Conservation (phyloP, 176 grass and related monocot genomes). For the Triticum timopheevii region DNA sequence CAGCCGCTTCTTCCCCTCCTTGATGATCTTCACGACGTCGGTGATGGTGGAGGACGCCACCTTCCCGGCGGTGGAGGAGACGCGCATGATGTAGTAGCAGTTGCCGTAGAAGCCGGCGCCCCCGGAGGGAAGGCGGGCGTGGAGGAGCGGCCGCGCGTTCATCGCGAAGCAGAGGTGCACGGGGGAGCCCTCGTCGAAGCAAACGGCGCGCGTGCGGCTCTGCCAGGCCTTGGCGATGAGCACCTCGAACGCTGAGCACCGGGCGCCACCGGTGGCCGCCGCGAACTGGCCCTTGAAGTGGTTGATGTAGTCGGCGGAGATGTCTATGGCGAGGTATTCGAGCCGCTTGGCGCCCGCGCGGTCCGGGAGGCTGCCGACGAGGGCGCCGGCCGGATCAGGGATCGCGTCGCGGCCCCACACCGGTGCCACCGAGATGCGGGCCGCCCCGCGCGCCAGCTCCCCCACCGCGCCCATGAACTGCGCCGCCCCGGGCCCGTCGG, state of each 20-base stretch:
- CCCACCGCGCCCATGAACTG: conserved; percentile 81
- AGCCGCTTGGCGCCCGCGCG: conserved; percentile 39
- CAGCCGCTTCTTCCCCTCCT: conserved; percentile 73
- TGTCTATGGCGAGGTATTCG: conserved; percentile 77
- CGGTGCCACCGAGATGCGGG: conserved; percentile 19
- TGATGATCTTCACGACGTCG: conserved; percentile 72
- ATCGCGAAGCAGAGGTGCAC: conserved; percentile 82
- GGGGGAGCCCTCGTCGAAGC: conserved; percentile 27
- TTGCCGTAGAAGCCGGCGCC: conserved; percentile 73
- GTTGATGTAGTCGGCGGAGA: conserved; percentile 82
- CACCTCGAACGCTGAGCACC: conserved; percentile 83
- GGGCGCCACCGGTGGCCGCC: conserved; percentile 39
- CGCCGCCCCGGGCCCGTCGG: conserved; percentile 74
- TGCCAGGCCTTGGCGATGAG: conserved; percentile 91
- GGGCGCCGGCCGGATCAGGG: conserved; percentile 42
- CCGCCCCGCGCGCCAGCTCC: conserved; percentile 62
- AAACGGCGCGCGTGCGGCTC: conserved; percentile 58
- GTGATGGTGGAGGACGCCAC: conserved; percentile 40
- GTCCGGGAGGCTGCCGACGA: conserved; percentile 52
- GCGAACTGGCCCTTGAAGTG: conserved; percentile 70
- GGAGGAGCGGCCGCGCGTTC: conserved; percentile 73
- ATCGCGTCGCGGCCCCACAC: conserved; percentile 61
- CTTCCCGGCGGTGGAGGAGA: conserved; percentile 38
- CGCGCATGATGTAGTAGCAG: conserved; percentile 95
- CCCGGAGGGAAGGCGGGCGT: conserved; percentile 13